Conservation (phyloP, 169 alveolate species). For the Plasmodium chabaudi region DNA sequence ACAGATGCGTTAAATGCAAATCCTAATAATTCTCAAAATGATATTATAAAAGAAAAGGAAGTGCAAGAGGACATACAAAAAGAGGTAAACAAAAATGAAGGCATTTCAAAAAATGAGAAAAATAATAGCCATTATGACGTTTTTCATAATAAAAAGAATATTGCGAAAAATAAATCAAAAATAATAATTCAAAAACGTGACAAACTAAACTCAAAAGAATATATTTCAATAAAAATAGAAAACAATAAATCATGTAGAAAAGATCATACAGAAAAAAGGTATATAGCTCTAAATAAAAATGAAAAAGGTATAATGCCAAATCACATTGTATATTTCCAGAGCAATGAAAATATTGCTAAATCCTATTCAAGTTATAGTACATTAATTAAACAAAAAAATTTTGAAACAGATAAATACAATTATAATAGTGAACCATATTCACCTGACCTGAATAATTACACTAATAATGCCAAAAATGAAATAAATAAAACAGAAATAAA, state of each 20-base stretch:
- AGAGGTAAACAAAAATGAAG: background rate
- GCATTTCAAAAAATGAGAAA: background rate
- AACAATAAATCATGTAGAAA: background rate
- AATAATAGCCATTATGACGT: background rate
- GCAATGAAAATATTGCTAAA: background rate
- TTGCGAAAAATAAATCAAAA: background rate
- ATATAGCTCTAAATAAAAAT: background rate
- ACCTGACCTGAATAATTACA: background rate
- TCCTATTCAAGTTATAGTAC: background rate
- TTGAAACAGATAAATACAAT: background rate
- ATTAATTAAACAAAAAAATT: background rate
- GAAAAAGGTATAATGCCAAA: background rate
- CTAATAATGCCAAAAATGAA: background rate
- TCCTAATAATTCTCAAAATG: background rate
- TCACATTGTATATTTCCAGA: no score
- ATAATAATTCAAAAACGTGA: slow-evolving; percentile 7
- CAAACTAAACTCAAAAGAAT: slow-evolving; percentile 16
- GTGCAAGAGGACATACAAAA: background rate
- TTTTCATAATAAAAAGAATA: background rate
- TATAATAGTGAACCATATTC: background rate
- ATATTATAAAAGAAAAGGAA: background rate
- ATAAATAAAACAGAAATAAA: background rate
- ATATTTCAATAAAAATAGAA: slow-evolving; percentile 29
- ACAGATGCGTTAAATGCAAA: no score
- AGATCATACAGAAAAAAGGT: background rate